phyloP scores from a whole-genome alignment of 2,329 filamentous ascomycete species.

The Septoria petroselini region DNA sequence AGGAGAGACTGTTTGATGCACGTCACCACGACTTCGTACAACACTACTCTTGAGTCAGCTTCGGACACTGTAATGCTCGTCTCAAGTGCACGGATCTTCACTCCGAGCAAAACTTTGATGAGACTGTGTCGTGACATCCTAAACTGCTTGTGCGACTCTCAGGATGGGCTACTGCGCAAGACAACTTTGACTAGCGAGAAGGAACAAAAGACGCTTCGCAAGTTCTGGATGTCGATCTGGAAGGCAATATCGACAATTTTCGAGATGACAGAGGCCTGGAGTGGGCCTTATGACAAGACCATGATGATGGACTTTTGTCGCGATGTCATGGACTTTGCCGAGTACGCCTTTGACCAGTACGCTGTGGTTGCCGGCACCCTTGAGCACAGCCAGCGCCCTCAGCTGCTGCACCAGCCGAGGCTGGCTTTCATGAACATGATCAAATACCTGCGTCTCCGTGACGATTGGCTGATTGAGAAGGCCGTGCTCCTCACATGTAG shows the following conservation, averaged over 20 bases:
- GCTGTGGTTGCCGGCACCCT: slow-evolving; percentile 74
- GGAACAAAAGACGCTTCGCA: slow-evolving; percentile 65
- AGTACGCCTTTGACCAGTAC: slow-evolving; percentile 79
- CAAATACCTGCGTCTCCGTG: slow-evolving; percentile 85
- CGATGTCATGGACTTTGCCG: slow-evolving; percentile 91
- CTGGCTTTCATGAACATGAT: slow-evolving; percentile 62
- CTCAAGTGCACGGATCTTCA: slow-evolving; percentile 56
- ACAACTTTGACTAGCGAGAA: slow-evolving; percentile 52
- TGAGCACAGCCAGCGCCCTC: slow-evolving; percentile 34
- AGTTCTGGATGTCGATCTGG: slow-evolving; percentile 86
- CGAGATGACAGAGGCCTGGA: slow-evolving; percentile 76
- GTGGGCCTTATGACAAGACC: slow-evolving; percentile 65
- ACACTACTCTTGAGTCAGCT: slow-evolving; percentile 55
- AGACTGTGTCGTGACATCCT: slow-evolving; percentile 61
- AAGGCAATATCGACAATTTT: slow-evolving; percentile 76
- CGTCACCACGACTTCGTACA: slow-evolving; percentile 57
- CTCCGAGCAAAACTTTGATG: slow-evolving; percentile 58
- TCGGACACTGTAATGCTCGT: slow-evolving; percentile 57
- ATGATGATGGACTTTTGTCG: slow-evolving; percentile 90
- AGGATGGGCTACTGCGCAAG: slow-evolving; percentile 60
- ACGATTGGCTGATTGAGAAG: slow-evolving; percentile 77
- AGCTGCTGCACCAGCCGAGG: slow-evolving; percentile 63
- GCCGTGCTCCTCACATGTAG: slow-evolving; percentile 81
- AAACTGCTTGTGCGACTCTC: slow-evolving; percentile 62
- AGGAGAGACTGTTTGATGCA: slow-evolving; percentile 60